These are phyloP conservation scores for Hyaloscypha variabilis DNA, from an alignment of 495 filamentous ascomycete genomes.

Conservation along the genomic window DNA sequence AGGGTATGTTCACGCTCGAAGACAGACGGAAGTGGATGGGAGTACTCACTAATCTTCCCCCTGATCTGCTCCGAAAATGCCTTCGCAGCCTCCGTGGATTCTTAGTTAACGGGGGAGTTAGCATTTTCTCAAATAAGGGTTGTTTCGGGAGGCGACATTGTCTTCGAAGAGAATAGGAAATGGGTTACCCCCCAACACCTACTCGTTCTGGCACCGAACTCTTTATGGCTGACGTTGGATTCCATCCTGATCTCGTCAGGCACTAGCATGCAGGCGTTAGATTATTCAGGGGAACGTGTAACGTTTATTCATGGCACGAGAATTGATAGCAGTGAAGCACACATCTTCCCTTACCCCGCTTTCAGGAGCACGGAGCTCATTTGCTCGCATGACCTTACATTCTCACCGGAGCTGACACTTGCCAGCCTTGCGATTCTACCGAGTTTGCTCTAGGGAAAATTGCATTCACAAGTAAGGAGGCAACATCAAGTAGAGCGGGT, in stretches of 20 bases:
- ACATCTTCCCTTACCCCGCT: constrained; percentile 2
- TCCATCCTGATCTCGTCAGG: background rate
- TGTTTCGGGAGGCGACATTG: no score
- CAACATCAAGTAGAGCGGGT: constrained; percentile 32
- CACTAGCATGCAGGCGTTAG: background rate
- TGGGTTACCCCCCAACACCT: no score
- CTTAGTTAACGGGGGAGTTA: no score
- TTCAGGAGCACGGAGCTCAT: background rate
- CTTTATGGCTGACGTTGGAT: background rate
- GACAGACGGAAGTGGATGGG: no score
- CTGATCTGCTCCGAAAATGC: constrained; percentile 42
- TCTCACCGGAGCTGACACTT: background rate
- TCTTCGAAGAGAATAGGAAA: no score
- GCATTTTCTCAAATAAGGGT: no score
- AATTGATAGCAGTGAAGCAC: background rate
- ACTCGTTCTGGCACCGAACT: constrained; percentile 35
- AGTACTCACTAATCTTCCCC: constrained; percentile 40
- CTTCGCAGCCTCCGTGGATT: constrained; percentile 44
- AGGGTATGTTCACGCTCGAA: no score
- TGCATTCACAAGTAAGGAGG: background rate
- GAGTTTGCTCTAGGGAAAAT: no score
- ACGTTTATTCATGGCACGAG: no score
- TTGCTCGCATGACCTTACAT: background rate
- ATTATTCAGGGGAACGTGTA: background rate
- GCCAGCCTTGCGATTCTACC: no score